These are phyloP conservation scores for Neltuma alba DNA, from an alignment of 306 rosid genomes.

Conservation along the genomic window DNA sequence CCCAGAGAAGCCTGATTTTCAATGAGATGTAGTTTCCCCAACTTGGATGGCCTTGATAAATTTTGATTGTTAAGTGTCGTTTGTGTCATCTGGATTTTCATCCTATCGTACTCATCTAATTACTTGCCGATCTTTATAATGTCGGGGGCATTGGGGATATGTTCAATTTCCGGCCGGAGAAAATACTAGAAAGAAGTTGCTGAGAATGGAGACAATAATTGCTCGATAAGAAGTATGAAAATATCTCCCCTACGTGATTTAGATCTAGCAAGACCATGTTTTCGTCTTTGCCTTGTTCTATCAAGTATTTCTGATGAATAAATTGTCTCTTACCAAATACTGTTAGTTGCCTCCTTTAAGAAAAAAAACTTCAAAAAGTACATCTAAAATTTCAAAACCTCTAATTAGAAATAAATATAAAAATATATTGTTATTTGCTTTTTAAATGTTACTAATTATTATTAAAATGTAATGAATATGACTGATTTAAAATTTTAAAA, in stretches of 20 bases:
- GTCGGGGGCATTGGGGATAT: constrained; percentile 28
- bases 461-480: too few relatives aligned
- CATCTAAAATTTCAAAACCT: too few relatives aligned
- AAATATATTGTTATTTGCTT: too few relatives aligned
- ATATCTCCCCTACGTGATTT: constrained; percentile 7
- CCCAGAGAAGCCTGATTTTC: constrained; percentile 91
- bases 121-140: neutral
- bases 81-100: constrained; percentile 12
- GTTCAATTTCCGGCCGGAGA: constrained; percentile 9
- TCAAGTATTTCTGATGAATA: neutral
- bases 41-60: neutral
- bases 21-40: constrained; percentile 30
- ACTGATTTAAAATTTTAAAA: too few relatives aligned
- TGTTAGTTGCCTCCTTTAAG: neutral
- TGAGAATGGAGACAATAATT: constrained; percentile 13
- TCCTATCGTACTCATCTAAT: neutral
- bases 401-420: too few relatives aligned
- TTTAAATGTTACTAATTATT: too few relatives aligned
- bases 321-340: neutral
- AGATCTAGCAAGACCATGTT: constrained; percentile 12
- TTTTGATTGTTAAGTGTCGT: constrained; percentile 36
- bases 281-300: constrained; percentile 6
- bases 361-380: too few relatives aligned
- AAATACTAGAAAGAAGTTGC: constrained; percentile 17
- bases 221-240: neutral